phyloP scores from a whole-genome alignment of 768 basidiomycete species.

The Hydnum rufescens region DNA sequence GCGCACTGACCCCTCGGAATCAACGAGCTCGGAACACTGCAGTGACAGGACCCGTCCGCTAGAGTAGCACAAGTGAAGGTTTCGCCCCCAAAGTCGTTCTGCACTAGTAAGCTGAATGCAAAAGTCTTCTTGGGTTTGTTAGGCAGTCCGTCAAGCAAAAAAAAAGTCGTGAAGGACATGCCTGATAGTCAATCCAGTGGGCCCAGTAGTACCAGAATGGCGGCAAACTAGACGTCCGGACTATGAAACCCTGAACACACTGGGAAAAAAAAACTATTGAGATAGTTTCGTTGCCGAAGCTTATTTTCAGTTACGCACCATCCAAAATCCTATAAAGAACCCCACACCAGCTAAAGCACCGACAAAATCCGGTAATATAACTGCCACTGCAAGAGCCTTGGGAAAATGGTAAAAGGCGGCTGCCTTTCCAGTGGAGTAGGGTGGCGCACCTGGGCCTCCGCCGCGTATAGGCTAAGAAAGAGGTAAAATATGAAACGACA shows the following conservation, averaged over 20 bases:
- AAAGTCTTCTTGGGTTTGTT: conserved; percentile 15
- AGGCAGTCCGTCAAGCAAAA: conserved; percentile 29
- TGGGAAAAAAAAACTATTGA: not conserved
- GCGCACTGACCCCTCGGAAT: conserved; percentile 28
- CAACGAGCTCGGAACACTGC: too few relatives aligned
- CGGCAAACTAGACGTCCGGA: conserved; percentile 33
- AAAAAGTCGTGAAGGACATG: conserved; percentile 38
- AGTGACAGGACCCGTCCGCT: too few relatives aligned
- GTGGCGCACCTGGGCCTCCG: conserved; percentile 29
- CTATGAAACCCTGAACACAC: conserved; percentile 19
- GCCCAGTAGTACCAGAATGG: too few relatives aligned
- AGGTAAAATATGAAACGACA: too few relatives aligned
- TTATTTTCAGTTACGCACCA: too few relatives aligned
- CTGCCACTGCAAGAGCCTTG: conserved; percentile 41
- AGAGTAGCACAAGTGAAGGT: too few relatives aligned
- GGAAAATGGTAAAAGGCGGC: conserved; percentile 33
- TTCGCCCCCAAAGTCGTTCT: too few relatives aligned
- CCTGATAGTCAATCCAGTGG: too few relatives aligned
- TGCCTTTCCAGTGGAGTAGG: conserved; percentile 40
- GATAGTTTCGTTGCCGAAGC: not conserved
- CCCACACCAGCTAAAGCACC: too few relatives aligned
- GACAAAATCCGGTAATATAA: too few relatives aligned
- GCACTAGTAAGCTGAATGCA: too few relatives aligned
- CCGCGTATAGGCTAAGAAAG: conserved; percentile 31
- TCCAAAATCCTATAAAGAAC: too few relatives aligned